phyloP scores from a whole-genome alignment of 768 basidiomycete genomes.

The Exidia glandulosa region DNA sequence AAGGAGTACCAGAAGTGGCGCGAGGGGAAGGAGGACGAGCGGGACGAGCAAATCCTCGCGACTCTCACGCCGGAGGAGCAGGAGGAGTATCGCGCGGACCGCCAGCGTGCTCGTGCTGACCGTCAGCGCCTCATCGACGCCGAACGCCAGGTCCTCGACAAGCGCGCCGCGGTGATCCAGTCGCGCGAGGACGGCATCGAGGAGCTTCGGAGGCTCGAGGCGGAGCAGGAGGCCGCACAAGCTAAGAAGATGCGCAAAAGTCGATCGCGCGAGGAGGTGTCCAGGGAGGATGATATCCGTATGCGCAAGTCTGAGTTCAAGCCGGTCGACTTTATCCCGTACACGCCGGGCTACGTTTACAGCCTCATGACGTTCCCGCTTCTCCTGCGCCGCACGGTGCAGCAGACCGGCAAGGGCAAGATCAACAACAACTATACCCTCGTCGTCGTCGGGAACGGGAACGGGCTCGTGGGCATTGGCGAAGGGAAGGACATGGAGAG shows the following conservation, averaged over 20 bases:
- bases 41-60: too few species aligned
- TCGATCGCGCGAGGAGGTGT: slow-evolving; percentile 7
- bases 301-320: neutral
- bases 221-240: slow-evolving; percentile 15
- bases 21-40: too few species aligned
- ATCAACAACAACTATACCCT: slow-evolving; percentile 51
- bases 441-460: slow-evolving; percentile 70
- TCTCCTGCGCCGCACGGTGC: slow-evolving; percentile 49
- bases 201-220: too few species aligned
- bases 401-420: slow-evolving; percentile 93
- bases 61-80: too few species aligned
- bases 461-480: slow-evolving; percentile 74
- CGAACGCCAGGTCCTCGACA: neutral
- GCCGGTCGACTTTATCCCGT: slow-evolving; percentile 21
- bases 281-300: slow-evolving; percentile 14
- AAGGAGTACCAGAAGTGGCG: too few species aligned
- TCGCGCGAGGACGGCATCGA: neutral
- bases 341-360: slow-evolving; percentile 13
- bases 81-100: too few species aligned
- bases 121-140: neutral
- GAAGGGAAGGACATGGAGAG: slow-evolving; percentile 62
- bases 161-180: neutral
- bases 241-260: slow-evolving; percentile 18
- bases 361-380: slow-evolving; percentile 22
- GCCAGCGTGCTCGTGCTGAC: too few species aligned